Conservation (phyloP, 805 yeast genomes). For the Naumovozyma castellii region DNA sequence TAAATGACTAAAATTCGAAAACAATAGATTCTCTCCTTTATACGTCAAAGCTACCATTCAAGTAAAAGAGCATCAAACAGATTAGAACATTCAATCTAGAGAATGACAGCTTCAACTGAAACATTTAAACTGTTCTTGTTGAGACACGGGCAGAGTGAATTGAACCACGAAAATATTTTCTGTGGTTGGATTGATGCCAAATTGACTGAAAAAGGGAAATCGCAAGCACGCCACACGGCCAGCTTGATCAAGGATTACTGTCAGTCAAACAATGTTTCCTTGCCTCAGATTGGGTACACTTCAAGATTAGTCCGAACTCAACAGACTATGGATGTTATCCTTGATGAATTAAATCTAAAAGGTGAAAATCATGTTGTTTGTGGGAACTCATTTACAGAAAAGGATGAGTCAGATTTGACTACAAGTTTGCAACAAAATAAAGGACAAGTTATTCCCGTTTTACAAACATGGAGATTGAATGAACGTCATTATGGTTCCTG, state of each 20-base stretch:
- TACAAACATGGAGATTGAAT: conserved; percentile 70
- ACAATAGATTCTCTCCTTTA: too few relatives aligned
- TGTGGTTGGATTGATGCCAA: conserved; percentile 82
- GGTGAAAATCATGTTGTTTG: conserved; percentile 17
- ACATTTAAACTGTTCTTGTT: conserved; percentile 34
- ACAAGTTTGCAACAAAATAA: conserved; percentile 25
- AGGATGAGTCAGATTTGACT: conserved; percentile 2
- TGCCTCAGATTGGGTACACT: conserved; percentile 57
- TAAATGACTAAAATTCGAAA: background rate
- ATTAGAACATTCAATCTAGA: too few relatives aligned
- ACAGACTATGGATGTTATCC: conserved; percentile 62
- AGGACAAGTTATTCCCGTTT: conserved; percentile 39
- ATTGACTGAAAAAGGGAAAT: conserved; percentile 55
- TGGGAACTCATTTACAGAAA: conserved; percentile 6
- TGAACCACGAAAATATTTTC: conserved; percentile 66
- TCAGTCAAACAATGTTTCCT: conserved; percentile 11
- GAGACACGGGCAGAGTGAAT: conserved; percentile 77
- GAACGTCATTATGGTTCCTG: conserved; percentile 79
- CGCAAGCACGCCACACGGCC: conserved; percentile 62
- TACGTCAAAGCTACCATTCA: too few relatives aligned
- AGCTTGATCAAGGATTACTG: conserved; percentile 40
- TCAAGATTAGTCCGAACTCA: conserved; percentile 66
- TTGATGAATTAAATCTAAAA: conserved; percentile 36
- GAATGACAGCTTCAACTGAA: conserved; percentile 2
- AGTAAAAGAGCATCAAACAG: too few relatives aligned